Evolutionary conservation across 345 rosid species (phyloP), one percentile per base, ranked within the genome.

Genomic region (Cardamine resedifolia): DNA sequence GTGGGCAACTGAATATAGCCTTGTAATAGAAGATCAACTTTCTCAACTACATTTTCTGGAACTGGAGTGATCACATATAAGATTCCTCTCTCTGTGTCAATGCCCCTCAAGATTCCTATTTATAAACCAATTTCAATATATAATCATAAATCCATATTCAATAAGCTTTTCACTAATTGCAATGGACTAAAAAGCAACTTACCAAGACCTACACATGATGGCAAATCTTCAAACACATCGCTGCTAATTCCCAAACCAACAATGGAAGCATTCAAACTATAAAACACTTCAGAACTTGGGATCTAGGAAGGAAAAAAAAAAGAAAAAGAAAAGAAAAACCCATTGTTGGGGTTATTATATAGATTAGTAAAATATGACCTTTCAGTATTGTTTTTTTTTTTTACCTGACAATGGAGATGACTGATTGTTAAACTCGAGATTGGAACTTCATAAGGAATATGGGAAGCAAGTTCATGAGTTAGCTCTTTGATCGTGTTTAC

Each of bases 171-270:
- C 23, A 58, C 49, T 51, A 9, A 51, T 33, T 31, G 11, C 34
- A 63, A 72, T 30, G 38, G 39, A 39, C n/a, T 21, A 39, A 28
- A 21, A 23, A 38, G 65, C 6, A 60, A 77, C 92, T 34, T 82
- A 95, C 99, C 99, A 68, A 95, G 93, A 52, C 99, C 99, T 66
- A 88, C 84, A 75, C 88, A 91, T 74, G 73, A 72, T 57, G 96
- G 93, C 48, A 90, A 68, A 80, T 85, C 77, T 59, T 81, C 89
- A 24, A 82, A 79, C 70, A 74, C 83, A 3, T 88, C 85, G 21
- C 86, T 77, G 80, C 88, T 86, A 66, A 84, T 63, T 51, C 88
- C 98, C 85, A 95, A 86, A 66, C 99, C 99, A 65, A 95, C 96
- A 78, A 91, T 83, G 65, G 90, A 79, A 26, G 87, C 91, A 49